These are phyloP conservation scores for Westerdykella aurantiaca DNA, from an alignment of 2,329 filamentous ascomycete genomes.

Conservation along the genomic window DNA sequence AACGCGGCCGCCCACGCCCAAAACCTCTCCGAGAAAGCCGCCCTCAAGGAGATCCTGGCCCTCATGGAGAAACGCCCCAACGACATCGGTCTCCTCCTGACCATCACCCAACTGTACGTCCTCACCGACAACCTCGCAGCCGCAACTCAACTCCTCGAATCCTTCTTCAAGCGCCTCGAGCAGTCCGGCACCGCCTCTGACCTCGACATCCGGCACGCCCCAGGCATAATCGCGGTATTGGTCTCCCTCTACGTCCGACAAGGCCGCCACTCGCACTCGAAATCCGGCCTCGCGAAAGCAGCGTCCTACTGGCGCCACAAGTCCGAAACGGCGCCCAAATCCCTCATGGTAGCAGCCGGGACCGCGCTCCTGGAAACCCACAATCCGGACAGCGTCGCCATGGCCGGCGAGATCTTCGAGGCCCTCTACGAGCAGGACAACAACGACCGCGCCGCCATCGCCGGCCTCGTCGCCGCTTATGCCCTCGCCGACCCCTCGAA, in stretches of 20 bases:
- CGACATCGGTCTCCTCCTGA: constrained; percentile 75
- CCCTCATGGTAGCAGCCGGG: constrained; percentile 70
- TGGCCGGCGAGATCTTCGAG: constrained; percentile 74
- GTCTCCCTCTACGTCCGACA: constrained; percentile 74
- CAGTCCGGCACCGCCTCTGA: constrained; percentile 51
- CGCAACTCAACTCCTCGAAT: constrained; percentile 69
- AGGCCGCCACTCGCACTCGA: constrained; percentile 66
- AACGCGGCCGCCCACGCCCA: constrained; percentile 67
- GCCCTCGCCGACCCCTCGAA: constrained; percentile 56
- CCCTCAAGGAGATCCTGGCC: constrained; percentile 63
- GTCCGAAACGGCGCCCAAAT: constrained; percentile 41
- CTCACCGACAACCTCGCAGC: constrained; percentile 64
- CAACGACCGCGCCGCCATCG: constrained; percentile 64
- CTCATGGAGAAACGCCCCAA: constrained; percentile 68
- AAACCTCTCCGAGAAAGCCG: constrained; percentile 50
- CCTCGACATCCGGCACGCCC: constrained; percentile 70
- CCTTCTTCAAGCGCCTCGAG: constrained; percentile 68
- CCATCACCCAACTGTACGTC: constrained; percentile 75
- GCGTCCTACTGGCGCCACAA: constrained; percentile 73
- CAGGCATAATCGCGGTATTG: constrained; percentile 74
- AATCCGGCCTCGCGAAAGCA: constrained; percentile 69
- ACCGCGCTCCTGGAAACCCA: constrained; percentile 73
- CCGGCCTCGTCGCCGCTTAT: constrained; percentile 80
- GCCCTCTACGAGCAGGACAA: constrained; percentile 60
- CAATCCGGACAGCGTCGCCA: constrained; percentile 58